Percentiles rank a stretch among this genome's conserved stretches.
These are phyloP conservation scores for Talaromyces albobiverticillius DNA, from an alignment of 2,329 filamentous ascomycete species.

Conservation along the genomic window DNA sequence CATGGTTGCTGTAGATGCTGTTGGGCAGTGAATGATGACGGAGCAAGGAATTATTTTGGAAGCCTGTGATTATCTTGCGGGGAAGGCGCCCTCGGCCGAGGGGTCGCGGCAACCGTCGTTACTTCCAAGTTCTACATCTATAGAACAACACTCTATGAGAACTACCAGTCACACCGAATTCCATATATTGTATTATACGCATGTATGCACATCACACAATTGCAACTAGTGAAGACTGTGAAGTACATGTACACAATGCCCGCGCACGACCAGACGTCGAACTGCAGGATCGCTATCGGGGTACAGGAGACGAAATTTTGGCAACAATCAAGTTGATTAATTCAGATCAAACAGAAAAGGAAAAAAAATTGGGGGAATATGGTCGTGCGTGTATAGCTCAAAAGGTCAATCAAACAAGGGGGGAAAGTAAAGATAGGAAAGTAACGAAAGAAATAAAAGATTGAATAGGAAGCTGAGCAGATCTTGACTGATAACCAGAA, in stretches of 20 bases:
- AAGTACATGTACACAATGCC: constrained; percentile 10
- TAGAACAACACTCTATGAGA: too few species aligned
- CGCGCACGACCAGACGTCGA: too few species aligned
- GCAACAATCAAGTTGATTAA: constrained; percentile 4
- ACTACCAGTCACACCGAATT: not conserved
- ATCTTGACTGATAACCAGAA: constrained; percentile 30
- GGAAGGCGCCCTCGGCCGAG: too few species aligned
- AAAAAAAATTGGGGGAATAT: constrained; percentile 11
- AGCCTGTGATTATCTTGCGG: too few species aligned
- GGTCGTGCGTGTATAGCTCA: constrained; percentile 9
- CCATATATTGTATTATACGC: constrained; percentile 10
- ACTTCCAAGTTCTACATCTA: too few species aligned
- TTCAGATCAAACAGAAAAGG: constrained; percentile 2
- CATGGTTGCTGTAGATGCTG: constrained; percentile 17
- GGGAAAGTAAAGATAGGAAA: constrained; percentile 12
- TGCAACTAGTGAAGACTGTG: not conserved
- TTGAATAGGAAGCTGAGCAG: constrained; percentile 26
- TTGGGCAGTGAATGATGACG: not conserved
- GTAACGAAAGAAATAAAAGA: constrained; percentile 7
- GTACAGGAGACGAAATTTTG: not conserved
- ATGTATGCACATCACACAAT: constrained; percentile 16
- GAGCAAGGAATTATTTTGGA: too few species aligned
- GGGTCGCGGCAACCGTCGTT: too few species aligned
- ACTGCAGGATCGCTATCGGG: not conserved
- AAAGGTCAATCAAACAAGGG: constrained; percentile 5